Percentiles rank a stretch among this genome's conserved stretches.
Conservation (phyloP, 1,284 basidiomycete genomes). For the Apiotrichum laibachii region DNA sequence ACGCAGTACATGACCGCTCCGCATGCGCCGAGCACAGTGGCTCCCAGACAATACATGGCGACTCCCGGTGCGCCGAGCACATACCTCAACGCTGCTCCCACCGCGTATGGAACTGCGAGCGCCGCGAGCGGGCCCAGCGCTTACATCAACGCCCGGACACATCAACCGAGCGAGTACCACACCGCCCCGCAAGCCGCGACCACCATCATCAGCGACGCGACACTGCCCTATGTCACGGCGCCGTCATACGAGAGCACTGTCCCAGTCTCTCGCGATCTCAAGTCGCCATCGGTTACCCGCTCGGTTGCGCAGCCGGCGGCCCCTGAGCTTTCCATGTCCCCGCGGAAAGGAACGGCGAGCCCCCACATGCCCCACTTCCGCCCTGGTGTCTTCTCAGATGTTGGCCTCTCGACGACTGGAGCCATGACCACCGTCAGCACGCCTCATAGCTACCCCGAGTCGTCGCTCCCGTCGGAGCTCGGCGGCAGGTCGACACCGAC, state of each 20-base stretch:
- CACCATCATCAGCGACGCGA: too few species aligned
- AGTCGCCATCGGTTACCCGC: too few species aligned
- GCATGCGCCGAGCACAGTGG: neutral
- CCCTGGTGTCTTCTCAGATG: constrained; percentile 1
- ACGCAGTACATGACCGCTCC: neutral
- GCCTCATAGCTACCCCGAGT: neutral
- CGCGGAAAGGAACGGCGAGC: neutral
- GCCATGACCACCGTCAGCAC: neutral
- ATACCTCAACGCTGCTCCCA: too few species aligned
- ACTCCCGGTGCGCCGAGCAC: too few species aligned
- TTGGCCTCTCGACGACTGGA: constrained; percentile 1
- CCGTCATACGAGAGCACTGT: too few species aligned
- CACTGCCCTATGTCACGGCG: too few species aligned
- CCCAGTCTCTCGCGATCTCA: too few species aligned
- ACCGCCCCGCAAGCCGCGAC: neutral
- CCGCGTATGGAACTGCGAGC: neutral
- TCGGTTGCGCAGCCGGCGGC: too few species aligned
- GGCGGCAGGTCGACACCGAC: neutral
- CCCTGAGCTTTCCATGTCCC: neutral
- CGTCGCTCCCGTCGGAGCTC: neutral
- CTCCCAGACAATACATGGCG: too few species aligned
- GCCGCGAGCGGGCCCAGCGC: neutral
- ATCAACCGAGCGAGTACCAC: neutral
- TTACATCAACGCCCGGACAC: neutral
- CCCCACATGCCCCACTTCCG: neutral